Base-by-base conservation (phyloP, 352 stramenopile genomes). In the Globisporangium alternatum region DNA sequence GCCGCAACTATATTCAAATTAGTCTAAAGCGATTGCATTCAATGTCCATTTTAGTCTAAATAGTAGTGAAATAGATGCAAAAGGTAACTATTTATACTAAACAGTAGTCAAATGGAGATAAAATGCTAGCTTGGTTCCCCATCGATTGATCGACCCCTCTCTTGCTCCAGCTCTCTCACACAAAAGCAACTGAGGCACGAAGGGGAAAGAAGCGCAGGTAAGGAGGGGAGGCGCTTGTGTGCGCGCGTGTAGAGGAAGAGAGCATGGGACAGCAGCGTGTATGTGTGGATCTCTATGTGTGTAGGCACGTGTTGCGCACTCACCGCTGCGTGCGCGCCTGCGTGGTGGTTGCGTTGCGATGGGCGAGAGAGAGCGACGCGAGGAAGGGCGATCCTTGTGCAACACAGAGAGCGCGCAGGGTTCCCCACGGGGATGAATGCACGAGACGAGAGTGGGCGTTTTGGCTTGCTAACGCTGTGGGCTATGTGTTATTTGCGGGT, bases 121-220 rank as follows among this genome's bases (percentile, higher is more conserved):
- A 51, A 51, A 51, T 19, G 39, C 39, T 44, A 8, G 10, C 9
- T 17, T 13, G 5, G 39, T 13, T 44, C 15, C 39, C 39, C 39
- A 13, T 13, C 39, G 10, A 19, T 44, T 8, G 39, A 44, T 44
- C 39, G 39, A 44, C 39, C 39, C 10, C 39, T 44, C 39, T 44
- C 39, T 22, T 35, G 48, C 48, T 55, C 48, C 30, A 22, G 28
- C 47, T 53, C 28, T 53, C 30, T n/a, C 47, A 53, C 30, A 56
- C 49, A 56, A n/a, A 47, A 47, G 25, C 48, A 55, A 55, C 48
- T 37, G 48, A 13, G 48, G 48, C 30, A 28, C 31, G 13, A 39
- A 56, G 49, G 49, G 49, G 49, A 56, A 56, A 56, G 49, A 56
- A 56, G 49, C 17, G 25, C 25, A 56, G 28, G 49, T 37, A 22